Base-by-base conservation (phyloP, 2,329 filamentous ascomycete species). In the Fusarium miscanthi region DNA sequence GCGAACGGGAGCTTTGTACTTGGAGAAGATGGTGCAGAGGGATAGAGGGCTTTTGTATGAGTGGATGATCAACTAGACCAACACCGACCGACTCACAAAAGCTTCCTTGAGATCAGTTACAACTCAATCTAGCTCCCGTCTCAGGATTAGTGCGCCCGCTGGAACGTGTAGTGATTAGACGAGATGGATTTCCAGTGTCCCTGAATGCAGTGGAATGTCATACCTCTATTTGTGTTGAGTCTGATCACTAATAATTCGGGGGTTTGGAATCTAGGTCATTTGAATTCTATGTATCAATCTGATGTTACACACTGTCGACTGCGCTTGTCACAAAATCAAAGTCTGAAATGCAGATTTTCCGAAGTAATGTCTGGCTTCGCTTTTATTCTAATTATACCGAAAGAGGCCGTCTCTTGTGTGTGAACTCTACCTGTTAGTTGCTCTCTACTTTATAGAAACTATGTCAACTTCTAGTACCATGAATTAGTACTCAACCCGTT, bases 11-110 rank as follows among this genome's bases (percentile, higher is more conserved):
- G 64, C 43, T 63, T 69, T 48, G 27, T 30, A 30, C 27, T 8
- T 8, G 9, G 27, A 30, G 10, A 31, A 31, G 30, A 12, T 31
- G 21, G 31, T 31, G 21, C n/a, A 23, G 10, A 49, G 30, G n/a
- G 14, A 42, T 12, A 49, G 42, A 45, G 43, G 19, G 37, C 37
- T 37, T 51, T 46, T 37, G 60, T 61, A 67, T 37, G 40, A 67
- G 53, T 58, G 27, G 43, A 43, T 38, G 56, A 64, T 64, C 49
- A 57, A 63, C 64, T 69, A 69, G 58, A 46, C 58, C 51, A 64
- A 58, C 49, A 16, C 41, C 41, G 41, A 16, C 41, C 41, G 41
- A 54, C 56, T 46, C 25, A 67, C 38, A 37, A 48, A 53, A 53
- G 35, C 42, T 67, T 57, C 27, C 27, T n/a, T 49, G 8, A n/a